Conservation (phyloP, 257 asterid species). For the Ophiorrhiza pumila region DNA sequence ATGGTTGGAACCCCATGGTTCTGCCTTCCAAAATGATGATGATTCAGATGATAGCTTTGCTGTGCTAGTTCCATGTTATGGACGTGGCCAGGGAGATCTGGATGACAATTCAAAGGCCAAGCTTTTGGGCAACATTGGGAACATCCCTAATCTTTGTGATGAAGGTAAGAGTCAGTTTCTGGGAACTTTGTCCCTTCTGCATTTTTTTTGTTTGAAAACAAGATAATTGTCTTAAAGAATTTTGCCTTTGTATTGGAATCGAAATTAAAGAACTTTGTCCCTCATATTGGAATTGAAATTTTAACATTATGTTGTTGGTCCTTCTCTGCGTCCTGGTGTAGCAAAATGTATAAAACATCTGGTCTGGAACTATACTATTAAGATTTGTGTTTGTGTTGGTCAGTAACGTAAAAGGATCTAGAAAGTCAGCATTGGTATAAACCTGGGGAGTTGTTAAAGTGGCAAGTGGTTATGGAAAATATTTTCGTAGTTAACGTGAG, state of each 20-base stretch:
- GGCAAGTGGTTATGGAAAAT: background rate
- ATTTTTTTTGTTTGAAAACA: background rate
- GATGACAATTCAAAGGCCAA: conserved; percentile 27
- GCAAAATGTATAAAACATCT: too few relatives aligned
- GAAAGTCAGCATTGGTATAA: background rate
- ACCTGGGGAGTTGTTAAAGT: background rate
- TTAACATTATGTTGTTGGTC: background rate
- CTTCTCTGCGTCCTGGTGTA: background rate
- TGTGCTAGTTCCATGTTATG: conserved; percentile 53
- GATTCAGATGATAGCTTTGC: conserved; percentile 45
- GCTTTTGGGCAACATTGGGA: conserved; percentile 24
- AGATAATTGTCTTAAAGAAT: background rate
- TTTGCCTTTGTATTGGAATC: too few relatives aligned
- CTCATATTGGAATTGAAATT: conserved; percentile 3
- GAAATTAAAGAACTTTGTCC: too few relatives aligned
- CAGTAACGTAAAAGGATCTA: background rate
- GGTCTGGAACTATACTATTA: background rate
- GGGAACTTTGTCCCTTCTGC: background rate
- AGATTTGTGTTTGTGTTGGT: background rate
- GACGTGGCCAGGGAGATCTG: conserved; percentile 23
- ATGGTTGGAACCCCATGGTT: conserved; percentile 53
- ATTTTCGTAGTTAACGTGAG: background rate
- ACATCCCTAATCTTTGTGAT: conserved; percentile 32
- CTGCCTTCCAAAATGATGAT: conserved; percentile 33
- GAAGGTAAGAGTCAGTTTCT: conserved; percentile 25